Percentiles rank a stretch among this genome's conserved stretches.
phyloP scores from a whole-genome alignment of 768 basidiomycete genomes.

The Mycena rebaudengoi region DNA sequence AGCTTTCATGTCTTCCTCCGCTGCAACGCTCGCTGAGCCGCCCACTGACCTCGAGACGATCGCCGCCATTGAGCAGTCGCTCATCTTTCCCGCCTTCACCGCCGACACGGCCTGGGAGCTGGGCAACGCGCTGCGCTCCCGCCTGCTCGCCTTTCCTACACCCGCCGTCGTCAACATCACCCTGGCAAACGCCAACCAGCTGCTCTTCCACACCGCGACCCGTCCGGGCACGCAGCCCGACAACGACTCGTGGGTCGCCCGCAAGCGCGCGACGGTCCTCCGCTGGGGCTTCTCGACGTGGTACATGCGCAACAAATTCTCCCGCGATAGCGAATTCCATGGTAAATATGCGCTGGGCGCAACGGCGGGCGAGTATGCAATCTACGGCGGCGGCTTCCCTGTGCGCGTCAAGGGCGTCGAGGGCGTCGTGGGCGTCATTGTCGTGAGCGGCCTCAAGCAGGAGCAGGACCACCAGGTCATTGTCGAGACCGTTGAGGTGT shows the following conservation, averaged over 20 bases:
- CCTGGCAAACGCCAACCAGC: conserved; percentile 37
- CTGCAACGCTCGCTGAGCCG: conserved; percentile 1
- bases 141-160: conserved; percentile 26
- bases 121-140: conserved; percentile 35
- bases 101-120: conserved; percentile 43
- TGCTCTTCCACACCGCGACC: conserved; percentile 40
- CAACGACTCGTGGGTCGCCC: conserved; percentile 43
- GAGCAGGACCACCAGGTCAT: conserved; percentile 42
- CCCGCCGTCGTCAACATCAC: conserved; percentile 39
- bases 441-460: conserved; percentile 41
- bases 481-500: conserved; percentile 37
- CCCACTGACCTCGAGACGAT: conserved; percentile 28
- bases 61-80: conserved; percentile 33
- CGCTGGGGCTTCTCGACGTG: conserved; percentile 39
- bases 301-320: conserved; percentile 30
- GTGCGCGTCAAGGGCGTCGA: conserved; percentile 43
- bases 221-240: conserved; percentile 38
- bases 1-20: background rate
- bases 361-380: conserved; percentile 35
- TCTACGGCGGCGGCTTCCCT: conserved; percentile 44
- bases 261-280: conserved; percentile 41
- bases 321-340: conserved; percentile 14
- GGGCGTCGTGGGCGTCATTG: conserved; percentile 43
- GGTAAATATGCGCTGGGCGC: conserved; percentile 34
- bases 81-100: conserved; percentile 37